phyloP scores from a whole-genome alignment of 2,329 filamentous ascomycete genomes.

The Phaeosphaeria sp. region DNA sequence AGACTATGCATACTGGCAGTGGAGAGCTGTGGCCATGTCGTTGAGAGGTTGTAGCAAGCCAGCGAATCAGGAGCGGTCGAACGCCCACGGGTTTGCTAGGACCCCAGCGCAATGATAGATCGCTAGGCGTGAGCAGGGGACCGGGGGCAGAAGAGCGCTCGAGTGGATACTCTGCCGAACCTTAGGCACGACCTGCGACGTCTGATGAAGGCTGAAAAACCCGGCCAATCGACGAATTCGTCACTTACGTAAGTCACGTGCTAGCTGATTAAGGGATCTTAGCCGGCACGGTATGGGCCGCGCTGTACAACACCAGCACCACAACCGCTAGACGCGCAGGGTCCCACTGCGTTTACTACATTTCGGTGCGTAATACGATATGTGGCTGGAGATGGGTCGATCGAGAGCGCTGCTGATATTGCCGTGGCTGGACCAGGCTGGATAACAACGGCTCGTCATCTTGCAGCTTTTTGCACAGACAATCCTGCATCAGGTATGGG shows the following conservation, averaged over 20 bases:
- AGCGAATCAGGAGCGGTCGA: slow-evolving; percentile 32
- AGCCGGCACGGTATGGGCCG: slow-evolving; percentile 9
- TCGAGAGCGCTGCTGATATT: not conserved
- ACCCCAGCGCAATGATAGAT: slow-evolving; percentile 10
- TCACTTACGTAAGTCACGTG: slow-evolving; percentile 18
- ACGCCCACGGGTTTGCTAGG: slow-evolving; percentile 24
- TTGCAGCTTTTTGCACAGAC: slow-evolving; percentile 10
- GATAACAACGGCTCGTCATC: slow-evolving; percentile 5
- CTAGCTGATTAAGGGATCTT: slow-evolving; percentile 17
- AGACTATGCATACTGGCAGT: slow-evolving; percentile 42
- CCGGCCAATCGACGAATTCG: slow-evolving; percentile 14
- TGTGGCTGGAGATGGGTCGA: not conserved
- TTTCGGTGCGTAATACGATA: not conserved
- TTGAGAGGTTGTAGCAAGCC: slow-evolving; percentile 28
- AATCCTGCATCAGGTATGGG: slow-evolving; percentile 11
- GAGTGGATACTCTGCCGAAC: slow-evolving; percentile 25
- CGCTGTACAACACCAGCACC: slow-evolving; percentile 4
- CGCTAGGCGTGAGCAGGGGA: slow-evolving; percentile 15
- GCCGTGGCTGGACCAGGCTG: slow-evolving; percentile 5
- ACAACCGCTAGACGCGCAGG: slow-evolving; percentile 1
- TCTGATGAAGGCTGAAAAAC: slow-evolving; percentile 11
- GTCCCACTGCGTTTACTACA: not conserved
- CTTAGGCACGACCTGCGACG: slow-evolving; percentile 11
- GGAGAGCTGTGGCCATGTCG: slow-evolving; percentile 35
- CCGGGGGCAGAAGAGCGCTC: slow-evolving; percentile 10